Percentiles rank a stretch among this genome's conserved stretches.
Evolutionary conservation across 2,329 filamentous ascomycete genomes (phyloP).

Genomic region (Aspergillus pseudotamarii): DNA sequence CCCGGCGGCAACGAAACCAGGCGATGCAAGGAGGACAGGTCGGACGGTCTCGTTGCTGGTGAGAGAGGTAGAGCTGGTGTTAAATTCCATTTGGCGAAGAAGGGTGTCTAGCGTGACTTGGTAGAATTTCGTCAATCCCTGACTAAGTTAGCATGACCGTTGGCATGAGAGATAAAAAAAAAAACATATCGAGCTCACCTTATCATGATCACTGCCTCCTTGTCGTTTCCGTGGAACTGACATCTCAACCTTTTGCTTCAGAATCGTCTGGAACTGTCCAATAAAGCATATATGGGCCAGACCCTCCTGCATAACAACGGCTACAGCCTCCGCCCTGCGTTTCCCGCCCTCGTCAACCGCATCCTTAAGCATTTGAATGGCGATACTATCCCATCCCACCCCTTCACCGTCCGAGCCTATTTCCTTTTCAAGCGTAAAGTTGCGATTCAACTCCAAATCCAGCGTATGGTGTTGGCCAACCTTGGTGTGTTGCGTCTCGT

Average conservation of each 20-base stretch:
- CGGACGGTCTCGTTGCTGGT: conserved; percentile 39
- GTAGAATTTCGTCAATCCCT: conserved; percentile 77
- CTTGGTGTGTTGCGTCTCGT: conserved; percentile 69
- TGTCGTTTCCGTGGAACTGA: conserved; percentile 51
- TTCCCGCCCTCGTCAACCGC: conserved; percentile 70
- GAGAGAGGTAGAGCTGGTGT: conserved; percentile 42
- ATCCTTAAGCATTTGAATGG: conserved; percentile 75
- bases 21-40: conserved; percentile 82
- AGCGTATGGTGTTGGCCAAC: conserved; percentile 70
- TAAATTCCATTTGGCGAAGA: conserved; percentile 75
- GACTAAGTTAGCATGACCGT: background rate
- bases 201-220: conserved; percentile 53
- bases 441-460: conserved; percentile 83
- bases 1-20: conserved; percentile 80
- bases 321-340: conserved; percentile 79
- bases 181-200: conserved; percentile 29
- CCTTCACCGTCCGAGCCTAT: conserved; percentile 50
- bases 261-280: conserved; percentile 52
- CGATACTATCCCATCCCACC: conserved; percentile 84
- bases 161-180: background rate
- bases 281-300: conserved; percentile 56
- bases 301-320: conserved; percentile 87
- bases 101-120: conserved; percentile 75
- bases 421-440: conserved; percentile 85
- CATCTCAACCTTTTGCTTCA: conserved; percentile 53